Conservation (phyloP, 148 eudicot species). For the Rhododendron molle region DNA sequence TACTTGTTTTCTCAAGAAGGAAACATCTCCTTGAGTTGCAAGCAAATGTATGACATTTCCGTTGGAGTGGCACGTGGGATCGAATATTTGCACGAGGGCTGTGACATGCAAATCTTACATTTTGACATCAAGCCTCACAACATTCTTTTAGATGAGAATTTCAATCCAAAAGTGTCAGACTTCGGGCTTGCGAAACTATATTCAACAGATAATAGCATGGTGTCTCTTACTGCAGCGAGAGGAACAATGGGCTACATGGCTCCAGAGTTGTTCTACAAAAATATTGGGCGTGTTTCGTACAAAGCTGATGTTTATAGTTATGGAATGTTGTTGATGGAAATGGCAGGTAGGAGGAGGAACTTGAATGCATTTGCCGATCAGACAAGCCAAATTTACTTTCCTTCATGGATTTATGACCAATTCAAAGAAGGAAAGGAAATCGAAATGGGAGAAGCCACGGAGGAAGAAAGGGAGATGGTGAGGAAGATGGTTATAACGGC, state of each 20-base stretch:
- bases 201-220: conserved; percentile 7
- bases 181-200: conserved; percentile 24
- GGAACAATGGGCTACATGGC: background rate
- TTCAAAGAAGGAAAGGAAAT: background rate
- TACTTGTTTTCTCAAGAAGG: no score
- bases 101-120: conserved; percentile 26
- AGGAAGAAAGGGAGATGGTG: background rate
- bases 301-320: conserved; percentile 19
- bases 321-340: conserved; percentile 9
- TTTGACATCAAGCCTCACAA: conserved; percentile 3
- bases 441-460: background rate
- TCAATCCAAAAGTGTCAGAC: conserved; percentile 23
- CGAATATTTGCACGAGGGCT: conserved; percentile 21
- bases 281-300: conserved; percentile 12
- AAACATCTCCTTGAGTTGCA: conserved; percentile 4
- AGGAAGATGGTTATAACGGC: background rate
- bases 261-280: conserved; percentile 9
- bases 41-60: conserved; percentile 18
- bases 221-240: conserved; percentile 14
- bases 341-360: background rate
- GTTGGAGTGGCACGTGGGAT: conserved; percentile 22
- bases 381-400: conserved; percentile 9
- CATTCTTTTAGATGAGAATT: conserved; percentile 1
- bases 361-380: background rate
- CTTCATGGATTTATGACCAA: conserved; percentile 9